A percentile compares a stretch with the other conserved stretches of the same genome.
phyloP scores from a whole-genome alignment of 345 rosid species.

The Gossypium australe region DNA sequence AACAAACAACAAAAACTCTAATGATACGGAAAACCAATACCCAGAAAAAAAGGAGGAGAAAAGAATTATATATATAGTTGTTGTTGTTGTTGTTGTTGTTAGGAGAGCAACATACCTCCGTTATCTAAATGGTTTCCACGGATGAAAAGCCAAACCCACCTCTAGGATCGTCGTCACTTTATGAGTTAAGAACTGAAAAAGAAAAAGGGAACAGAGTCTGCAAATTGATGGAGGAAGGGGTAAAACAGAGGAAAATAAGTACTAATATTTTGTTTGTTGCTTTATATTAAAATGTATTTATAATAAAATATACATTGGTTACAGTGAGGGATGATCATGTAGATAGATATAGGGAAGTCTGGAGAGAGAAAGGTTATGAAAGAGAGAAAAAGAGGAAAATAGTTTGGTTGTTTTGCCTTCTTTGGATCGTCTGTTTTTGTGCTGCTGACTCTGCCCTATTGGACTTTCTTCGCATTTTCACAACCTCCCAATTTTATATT shows the following conservation, averaged over 20 bases:
- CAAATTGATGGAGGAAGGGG: not conserved
- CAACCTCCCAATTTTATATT: slow-evolving; percentile 1
- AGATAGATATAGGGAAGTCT: not conserved
- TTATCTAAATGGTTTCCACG: slow-evolving; percentile 44
- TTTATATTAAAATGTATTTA: not conserved
- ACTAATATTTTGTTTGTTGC: too few species aligned
- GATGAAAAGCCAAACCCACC: slow-evolving; percentile 20
- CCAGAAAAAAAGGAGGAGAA: not conserved
- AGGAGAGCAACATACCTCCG: slow-evolving; percentile 24
- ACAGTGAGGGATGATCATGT: slow-evolving; percentile 13
- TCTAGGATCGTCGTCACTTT: slow-evolving; percentile 19
- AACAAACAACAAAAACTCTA: not conserved
- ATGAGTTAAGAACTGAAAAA: slow-evolving; percentile 7
- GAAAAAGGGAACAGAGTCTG: not conserved
- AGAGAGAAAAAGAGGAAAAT: slow-evolving; percentile 11
- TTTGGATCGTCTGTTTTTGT: slow-evolving; percentile 39
- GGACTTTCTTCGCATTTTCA: slow-evolving; percentile 19
- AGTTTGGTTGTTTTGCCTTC: slow-evolving; percentile 9
- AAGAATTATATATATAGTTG: not conserved
- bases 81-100: not conserved
- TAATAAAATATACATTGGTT: slow-evolving; percentile 1
- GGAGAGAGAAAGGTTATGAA: not conserved
- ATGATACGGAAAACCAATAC: not conserved
- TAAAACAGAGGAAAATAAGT: not conserved
- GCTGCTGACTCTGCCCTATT: slow-evolving; percentile 15